Base-by-base conservation (phyloP, 2,329 filamentous ascomycete genomes). In the Venturia pyrina region DNA sequence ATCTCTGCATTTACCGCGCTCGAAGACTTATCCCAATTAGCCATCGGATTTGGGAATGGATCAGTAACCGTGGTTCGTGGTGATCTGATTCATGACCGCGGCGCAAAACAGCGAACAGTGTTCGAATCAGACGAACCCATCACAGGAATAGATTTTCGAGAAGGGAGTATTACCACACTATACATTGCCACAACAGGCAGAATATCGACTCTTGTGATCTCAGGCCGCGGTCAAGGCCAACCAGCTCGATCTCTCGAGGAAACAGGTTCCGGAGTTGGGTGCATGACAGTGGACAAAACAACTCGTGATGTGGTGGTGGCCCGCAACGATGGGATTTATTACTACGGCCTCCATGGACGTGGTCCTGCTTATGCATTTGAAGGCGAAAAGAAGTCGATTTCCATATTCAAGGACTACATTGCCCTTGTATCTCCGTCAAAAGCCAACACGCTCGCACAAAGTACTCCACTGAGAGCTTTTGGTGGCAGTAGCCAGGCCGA, bases 61-160 rank as follows among this genome's bases (percentile, higher is more conserved):
- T 87, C 93, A 0, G 93, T 99, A 15, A 96, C 92, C 0, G 87
- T 99, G 37, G 90, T 99, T 66, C 86, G 95, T 67, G 95, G 96
- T 68, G 95, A 99, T 74, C 81, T 99, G 62, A 90, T 99, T 71
- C 92, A 99, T 75, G 95, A 99, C 75, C 87, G 95, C 66, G 95
- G 96, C 28, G 92, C 93, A 13, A 92, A 91, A 74, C 95, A 99
- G 75, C 87, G 95, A 64, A 95, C 93, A 43, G 91, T 99, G 11
- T 95, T 96, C 77, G 95, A 99, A 74, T 96, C 93, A 0, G 93
- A 98, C 71, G 95, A 99, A 75, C 96, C 95, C 0, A 87, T 99
- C 11, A 99, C 95, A 0, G 93, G 93, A 1, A 87, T 99, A 17
- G 89, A 95, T 72, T 89, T 96, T 68, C 79, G 86, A 59, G 81